Evolutionary conservation across 2,329 filamentous ascomycete genomes (phyloP), one percentile per base, ranked within the genome.

Genomic region (Venturia aucupariae): DNA sequence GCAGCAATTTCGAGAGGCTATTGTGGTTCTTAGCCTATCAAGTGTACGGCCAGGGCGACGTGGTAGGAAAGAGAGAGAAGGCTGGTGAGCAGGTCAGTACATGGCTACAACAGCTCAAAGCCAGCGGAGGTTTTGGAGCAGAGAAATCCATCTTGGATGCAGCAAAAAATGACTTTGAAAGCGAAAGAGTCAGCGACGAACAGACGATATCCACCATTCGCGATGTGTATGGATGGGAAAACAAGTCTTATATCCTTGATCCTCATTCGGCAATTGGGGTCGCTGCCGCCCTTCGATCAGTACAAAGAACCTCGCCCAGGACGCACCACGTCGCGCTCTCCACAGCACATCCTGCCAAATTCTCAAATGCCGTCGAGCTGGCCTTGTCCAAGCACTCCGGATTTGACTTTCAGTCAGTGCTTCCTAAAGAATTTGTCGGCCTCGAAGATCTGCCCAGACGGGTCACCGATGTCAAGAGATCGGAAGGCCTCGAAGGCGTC

Each of bases 301-400:
- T 79, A 0, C 38, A 48, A 32, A 62, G 46, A 62, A 77, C 76
- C 35, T 74, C 80, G 54, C 75, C 79, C 1, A 73, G 76, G 2
- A 78, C 79, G 19, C 77, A 87, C 62, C 89, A 96, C 74, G 89
- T 99, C 71, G 87, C 91, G 1, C 84, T 99, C 2, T 90, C 92
- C 1, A 99, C 94, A 1, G 94, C 94, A 2, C 94, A 99, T 76
- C 93, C 94, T 0, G 94, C 93, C 67, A 99, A 99, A 76, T 99
- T 99, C 72, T 86, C 89, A 0, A 85, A 85, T 39, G 92, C 92
- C 0, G 93, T 99, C 1, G 88, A 92, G 69, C 75, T 89, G 60
- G 92, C 93, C 0, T 80, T 97, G 66, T 83, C 86, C 68, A 83
- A 83, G 10, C 82, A 90, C 72, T 75, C 82, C n/a, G 86, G 82